Base-by-base conservation (phyloP, 148 eudicot genomes). In the Pouteria glomerata region DNA sequence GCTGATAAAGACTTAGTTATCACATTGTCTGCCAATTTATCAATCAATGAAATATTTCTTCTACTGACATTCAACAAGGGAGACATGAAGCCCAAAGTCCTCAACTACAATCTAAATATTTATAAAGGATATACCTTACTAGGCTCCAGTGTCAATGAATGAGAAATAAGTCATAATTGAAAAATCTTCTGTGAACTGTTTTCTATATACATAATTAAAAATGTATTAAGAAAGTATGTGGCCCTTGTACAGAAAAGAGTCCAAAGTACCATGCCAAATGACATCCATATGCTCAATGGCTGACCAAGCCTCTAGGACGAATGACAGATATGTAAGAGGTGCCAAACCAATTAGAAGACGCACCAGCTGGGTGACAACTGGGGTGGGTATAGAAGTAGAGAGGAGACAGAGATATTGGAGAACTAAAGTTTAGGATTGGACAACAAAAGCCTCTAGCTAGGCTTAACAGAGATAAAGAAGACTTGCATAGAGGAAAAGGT, bases 241-340 rank as follows among this genome's bases (percentile, higher is more conserved):
- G n/a, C n/a, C n/a, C n/a, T n/a, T n/a, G n/a, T n/a, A n/a, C n/a
- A n/a, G n/a, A n/a, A n/a, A n/a, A n/a, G n/a, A n/a, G n/a, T n/a
- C n/a, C n/a, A n/a, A n/a, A n/a, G n/a, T n/a, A n/a, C n/a, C n/a
- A n/a, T n/a, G n/a, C n/a, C n/a, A n/a, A n/a, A n/a, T n/a, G n/a
- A n/a, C n/a, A n/a, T n/a, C n/a, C n/a, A n/a, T n/a, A n/a, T n/a
- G n/a, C n/a, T n/a, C n/a, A n/a, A n/a, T n/a, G n/a, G n/a, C n/a
- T n/a, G n/a, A n/a, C n/a, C n/a, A 64, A 23, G 34, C 68, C 42
- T 64, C 31, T 64, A 44, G 10, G 68, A 63, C 21, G 67, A 5
- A 26, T 23, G 51, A 23, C 13, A 63, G 18, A 42, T 19, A 64
- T 12, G 31, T 27, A 44, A 39, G 68, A 16, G 21, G 29, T 59